Evolutionary conservation across 352 stramenopile species (phyloP).

Genomic region (Phytophthora gonapodyides): DNA sequence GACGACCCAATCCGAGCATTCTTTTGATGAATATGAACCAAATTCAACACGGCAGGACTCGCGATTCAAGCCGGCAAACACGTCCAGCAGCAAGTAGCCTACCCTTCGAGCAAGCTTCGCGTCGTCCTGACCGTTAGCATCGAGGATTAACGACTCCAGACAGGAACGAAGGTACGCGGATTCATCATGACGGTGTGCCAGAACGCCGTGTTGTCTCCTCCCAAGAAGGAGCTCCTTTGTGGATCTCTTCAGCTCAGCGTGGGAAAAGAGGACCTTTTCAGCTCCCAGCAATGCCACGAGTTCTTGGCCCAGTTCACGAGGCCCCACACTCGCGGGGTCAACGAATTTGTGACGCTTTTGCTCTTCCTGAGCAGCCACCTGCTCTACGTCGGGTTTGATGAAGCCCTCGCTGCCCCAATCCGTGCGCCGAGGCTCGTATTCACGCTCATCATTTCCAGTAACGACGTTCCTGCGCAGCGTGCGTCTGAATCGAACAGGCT

Average conservation of each 20-base stretch:
- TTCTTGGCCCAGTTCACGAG: conserved; percentile 35
- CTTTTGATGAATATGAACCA: not conserved
- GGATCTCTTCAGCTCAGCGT: conserved; percentile 48
- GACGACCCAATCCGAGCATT: conserved; percentile 21
- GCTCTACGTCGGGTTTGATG: conserved; percentile 51
- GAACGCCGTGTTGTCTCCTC: conserved; percentile 13
- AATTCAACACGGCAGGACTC: not conserved
- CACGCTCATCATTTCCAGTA: conserved; percentile 33
- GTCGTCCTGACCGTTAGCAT: conserved; percentile 16
- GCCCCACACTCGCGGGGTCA: conserved; percentile 31
- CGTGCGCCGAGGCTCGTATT: conserved; percentile 51
- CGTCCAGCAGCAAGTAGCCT: conserved; percentile 65
- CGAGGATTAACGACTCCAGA: conserved; percentile 22
- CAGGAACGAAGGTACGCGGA: conserved; percentile 26
- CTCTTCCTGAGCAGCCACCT: conserved; percentile 21
- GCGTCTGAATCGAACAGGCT: conserved; percentile 56
- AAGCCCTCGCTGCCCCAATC: conserved; percentile 51
- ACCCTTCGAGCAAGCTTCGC: conserved; percentile 53
- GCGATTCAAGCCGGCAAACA: conserved; percentile 36
- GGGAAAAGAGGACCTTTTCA: conserved; percentile 33
- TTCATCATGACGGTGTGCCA: conserved; percentile 1
- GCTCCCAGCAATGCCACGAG: conserved; percentile 34
- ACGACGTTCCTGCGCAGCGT: conserved; percentile 34
- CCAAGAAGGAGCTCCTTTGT: conserved; percentile 39
- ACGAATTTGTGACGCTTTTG: conserved; percentile 40